Evolutionary conservation across 2,329 filamentous ascomycete species (phyloP).

Genomic region (Epichloe baconii): DNA sequence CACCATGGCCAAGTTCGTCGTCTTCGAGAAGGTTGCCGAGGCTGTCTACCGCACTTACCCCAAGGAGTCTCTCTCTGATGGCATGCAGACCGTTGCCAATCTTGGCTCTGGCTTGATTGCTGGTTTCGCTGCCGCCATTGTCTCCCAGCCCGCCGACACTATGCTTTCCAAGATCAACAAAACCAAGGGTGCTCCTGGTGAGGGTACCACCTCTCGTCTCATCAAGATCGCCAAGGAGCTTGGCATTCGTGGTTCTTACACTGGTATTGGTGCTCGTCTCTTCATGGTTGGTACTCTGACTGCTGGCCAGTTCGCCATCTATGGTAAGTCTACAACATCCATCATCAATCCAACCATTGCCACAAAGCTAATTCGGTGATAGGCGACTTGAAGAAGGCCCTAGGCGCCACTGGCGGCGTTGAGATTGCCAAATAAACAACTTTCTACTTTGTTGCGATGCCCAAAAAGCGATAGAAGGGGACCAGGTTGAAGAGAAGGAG

Average conservation of each 20-base stretch:
- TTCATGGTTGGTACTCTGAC: constrained; percentile 58
- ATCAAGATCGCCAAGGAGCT: constrained; percentile 85
- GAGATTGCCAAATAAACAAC: constrained; percentile 14
- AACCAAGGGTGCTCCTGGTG: constrained; percentile 75
- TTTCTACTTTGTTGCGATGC: not conserved
- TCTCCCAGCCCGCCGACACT: constrained; percentile 84
- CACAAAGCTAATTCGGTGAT: not conserved
- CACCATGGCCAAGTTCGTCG: constrained; percentile 92
- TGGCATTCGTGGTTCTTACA: constrained; percentile 63
- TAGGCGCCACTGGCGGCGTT: constrained; percentile 21
- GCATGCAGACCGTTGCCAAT: constrained; percentile 68
- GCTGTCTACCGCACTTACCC: constrained; percentile 53
- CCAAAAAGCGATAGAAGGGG: not conserved
- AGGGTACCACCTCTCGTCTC: constrained; percentile 67
- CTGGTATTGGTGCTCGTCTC: constrained; percentile 63
- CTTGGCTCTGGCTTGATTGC: constrained; percentile 42
- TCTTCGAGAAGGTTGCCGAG: constrained; percentile 81
- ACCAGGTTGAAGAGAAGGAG: not conserved
- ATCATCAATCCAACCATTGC: not conserved
- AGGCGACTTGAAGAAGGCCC: constrained; percentile 51
- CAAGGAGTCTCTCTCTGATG: constrained; percentile 56
- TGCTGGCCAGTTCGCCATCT: constrained; percentile 79
- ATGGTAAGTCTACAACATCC: constrained; percentile 28
- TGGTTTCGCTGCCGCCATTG: constrained; percentile 72
- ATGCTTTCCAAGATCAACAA: constrained; percentile 97